Base-by-base conservation (phyloP, 2,329 filamentous ascomycete species). In the Aspergillus ibericus region DNA sequence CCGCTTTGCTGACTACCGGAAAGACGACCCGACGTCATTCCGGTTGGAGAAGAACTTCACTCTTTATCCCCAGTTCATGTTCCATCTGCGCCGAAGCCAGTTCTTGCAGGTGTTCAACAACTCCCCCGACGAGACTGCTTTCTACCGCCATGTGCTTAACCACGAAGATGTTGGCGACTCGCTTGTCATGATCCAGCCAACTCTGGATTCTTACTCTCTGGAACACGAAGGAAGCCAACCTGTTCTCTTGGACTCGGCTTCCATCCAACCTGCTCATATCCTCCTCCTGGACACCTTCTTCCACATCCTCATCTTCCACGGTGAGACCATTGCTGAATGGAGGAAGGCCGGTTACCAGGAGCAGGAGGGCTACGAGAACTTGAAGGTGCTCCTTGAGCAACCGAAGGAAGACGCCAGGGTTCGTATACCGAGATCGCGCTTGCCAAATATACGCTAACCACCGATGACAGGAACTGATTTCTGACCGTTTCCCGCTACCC, bases 71-170 rank as follows among this genome's bases (percentile, higher is more conserved):
- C 95, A 99, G 75, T 99, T 99, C 80, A 99, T 99, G 95, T 99
- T 99, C 83, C 95, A 99, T 76, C 84, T 99, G 61, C 90, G 95
- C 68, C 87, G 95, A 77, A 96, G 92, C 77, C 95, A 98, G 77
- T 99, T 99, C 82, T 78, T 99, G 64, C 95, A 99, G 73, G 93
- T 99, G 58, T 99, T 99, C 85, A 99, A 99, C 82, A 99, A 98
- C 77, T 98, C 93, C 0, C 95, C 95, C 7, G 95, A 99, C 69
- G 95, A 99, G 78, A 99, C 95, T 22, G 95, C 95, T n/a, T 99
- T 99, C 78, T 96, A 98, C 75, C 86, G 95, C 61, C 95, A 99
- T 72, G 92, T 99, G 3, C 83, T 99, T 63, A 96, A 98, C 74
- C 93, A 98, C 70, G 95, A 99, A 76, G 95, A 98, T 76, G 92